Conservation (phyloP, 1,284 basidiomycete genomes). For the Tilletia indica region DNA sequence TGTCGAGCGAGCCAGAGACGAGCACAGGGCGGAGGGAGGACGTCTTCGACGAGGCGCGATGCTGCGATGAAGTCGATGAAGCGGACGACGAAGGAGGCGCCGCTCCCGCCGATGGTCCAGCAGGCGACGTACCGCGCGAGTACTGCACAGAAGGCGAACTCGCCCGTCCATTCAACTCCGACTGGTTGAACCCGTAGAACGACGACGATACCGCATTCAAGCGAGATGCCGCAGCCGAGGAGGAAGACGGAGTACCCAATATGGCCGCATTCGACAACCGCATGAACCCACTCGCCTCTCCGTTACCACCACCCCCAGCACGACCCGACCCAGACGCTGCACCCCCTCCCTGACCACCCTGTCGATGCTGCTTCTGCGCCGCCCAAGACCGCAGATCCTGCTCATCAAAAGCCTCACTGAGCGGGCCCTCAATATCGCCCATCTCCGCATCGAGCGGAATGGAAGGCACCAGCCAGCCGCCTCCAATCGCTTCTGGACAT, state of each 20-base stretch:
- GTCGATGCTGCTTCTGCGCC: too few relatives aligned
- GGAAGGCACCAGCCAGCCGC: slow-evolving; percentile 44
- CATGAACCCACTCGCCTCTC: background rate
- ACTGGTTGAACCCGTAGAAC: too few relatives aligned
- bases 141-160: background rate
- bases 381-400: background rate
- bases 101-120: background rate
- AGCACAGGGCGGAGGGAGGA: slow-evolving; percentile 63
- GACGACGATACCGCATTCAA: too few relatives aligned
- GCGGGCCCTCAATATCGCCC: slow-evolving; percentile 42
- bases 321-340: too few relatives aligned
- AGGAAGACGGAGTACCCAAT: background rate
- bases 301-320: too few relatives aligned
- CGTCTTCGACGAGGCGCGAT: background rate
- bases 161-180: too few relatives aligned
- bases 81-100: background rate
- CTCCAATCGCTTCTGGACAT: slow-evolving; percentile 42
- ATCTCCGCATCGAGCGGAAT: slow-evolving; percentile 48
- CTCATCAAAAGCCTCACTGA: slow-evolving; percentile 10
- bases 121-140: background rate
- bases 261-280: slow-evolving; percentile 7
- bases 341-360: too few relatives aligned
- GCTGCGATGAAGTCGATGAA: background rate
- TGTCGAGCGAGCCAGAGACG: slow-evolving; percentile 87
- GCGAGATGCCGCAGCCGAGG: too few relatives aligned